A percentile compares a stretch with the other conserved stretches of the same genome.
Evolutionary conservation across 2,329 filamentous ascomycete species (phyloP).

Genomic region (Neonectria coccinea): DNA sequence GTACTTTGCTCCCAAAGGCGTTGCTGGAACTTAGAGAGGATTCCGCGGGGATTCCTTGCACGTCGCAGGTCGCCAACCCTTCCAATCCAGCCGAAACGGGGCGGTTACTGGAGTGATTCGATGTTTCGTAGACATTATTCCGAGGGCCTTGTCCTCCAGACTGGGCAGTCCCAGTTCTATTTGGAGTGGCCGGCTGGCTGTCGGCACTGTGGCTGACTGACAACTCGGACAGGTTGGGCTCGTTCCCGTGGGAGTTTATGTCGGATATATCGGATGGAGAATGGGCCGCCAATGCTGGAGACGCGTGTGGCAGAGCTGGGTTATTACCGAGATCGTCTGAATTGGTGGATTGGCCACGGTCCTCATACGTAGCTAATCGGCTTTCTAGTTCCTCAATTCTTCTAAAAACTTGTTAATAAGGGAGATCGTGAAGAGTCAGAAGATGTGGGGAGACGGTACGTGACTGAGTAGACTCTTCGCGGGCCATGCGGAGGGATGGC

Average conservation of each 20-base stretch:
- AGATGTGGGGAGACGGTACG: neutral
- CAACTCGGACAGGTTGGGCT: no score
- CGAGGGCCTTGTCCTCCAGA: no score
- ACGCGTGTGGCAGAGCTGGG: neutral
- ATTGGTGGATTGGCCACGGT: neutral
- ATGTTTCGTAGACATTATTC: no score
- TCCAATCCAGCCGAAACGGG: no score
- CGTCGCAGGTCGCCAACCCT: neutral
- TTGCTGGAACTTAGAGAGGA: slow-evolving; percentile 8
- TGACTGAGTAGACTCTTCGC: slow-evolving; percentile 11
- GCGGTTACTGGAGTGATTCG: no score
- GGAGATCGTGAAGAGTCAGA: neutral
- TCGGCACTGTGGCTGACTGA: no score
- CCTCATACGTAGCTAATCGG: slow-evolving; percentile 7
- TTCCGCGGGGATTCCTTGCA: neutral
- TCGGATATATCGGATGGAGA: neutral
- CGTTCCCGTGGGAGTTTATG: no score
- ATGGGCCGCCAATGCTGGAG: neutral
- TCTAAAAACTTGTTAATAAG: neutral
- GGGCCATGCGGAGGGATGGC: slow-evolving; percentile 3
- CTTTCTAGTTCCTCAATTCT: slow-evolving; percentile 9
- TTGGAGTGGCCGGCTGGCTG: no score
- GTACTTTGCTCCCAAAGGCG: slow-evolving; percentile 7
- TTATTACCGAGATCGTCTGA: neutral
- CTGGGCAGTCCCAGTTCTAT: no score